phyloP scores from a whole-genome alignment of 148 eudicot genomes.

The Euryodendron excelsum region DNA sequence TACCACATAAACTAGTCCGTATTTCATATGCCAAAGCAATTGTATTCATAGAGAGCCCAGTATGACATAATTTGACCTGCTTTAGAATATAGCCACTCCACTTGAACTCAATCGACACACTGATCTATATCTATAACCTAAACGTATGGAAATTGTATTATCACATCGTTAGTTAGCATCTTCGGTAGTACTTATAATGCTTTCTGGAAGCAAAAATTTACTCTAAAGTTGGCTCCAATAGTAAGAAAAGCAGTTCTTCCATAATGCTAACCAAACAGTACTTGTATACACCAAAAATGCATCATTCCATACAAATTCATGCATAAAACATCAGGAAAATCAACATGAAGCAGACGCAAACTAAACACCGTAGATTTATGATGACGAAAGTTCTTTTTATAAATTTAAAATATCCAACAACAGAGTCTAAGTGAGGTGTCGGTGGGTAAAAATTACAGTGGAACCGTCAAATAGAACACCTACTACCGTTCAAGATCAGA shows the following conservation, averaged over 20 bases:
- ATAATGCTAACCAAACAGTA: neutral
- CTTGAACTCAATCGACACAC: neutral
- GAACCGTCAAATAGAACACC: too few relatives aligned
- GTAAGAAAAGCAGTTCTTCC: neutral
- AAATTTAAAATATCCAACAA: too few relatives aligned
- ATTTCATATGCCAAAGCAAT: neutral
- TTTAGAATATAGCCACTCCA: neutral
- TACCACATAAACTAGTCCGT: neutral
- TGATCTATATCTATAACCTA: neutral
- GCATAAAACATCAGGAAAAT: neutral
- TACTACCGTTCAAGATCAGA: conserved; percentile 29
- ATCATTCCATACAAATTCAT: neutral
- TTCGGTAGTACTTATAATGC: too few relatives aligned
- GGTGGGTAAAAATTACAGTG: neutral
- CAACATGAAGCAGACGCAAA: neutral
- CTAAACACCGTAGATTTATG: neutral
- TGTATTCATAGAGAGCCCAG: neutral
- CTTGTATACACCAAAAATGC: neutral
- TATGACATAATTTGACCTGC: neutral
- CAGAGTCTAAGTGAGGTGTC: too few relatives aligned
- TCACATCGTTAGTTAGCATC: too few relatives aligned
- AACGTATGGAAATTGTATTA: neutral
- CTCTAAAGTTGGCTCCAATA: neutral
- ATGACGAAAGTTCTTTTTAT: too few relatives aligned
- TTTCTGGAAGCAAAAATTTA: neutral